Conservation (phyloP, 805 yeast species). For the Zygosaccharomyces kombuchaensis region DNA sequence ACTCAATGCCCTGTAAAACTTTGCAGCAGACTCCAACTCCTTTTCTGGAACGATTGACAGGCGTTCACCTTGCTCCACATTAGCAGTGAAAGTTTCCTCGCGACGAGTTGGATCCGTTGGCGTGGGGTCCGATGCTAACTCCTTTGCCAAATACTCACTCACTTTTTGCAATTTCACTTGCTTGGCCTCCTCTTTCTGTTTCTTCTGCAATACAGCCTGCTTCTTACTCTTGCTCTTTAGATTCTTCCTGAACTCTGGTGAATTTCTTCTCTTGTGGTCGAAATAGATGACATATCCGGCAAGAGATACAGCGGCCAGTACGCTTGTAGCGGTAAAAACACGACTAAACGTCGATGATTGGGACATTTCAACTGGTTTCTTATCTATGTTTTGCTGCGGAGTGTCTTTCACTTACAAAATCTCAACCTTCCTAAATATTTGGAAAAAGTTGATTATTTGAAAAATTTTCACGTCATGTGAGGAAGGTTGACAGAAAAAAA, state of each 20-base stretch:
- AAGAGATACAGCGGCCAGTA: slow-evolving; percentile 49
- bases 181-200: slow-evolving; percentile 52
- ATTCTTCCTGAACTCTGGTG: slow-evolving; percentile 73
- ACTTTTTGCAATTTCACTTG: slow-evolving; percentile 57
- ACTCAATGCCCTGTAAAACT: slow-evolving; percentile 88
- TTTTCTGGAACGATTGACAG: slow-evolving; percentile 60
- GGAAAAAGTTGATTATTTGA: slow-evolving; percentile 1
- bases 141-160: slow-evolving; percentile 56
- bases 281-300: slow-evolving; percentile 82
- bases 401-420: not conserved
- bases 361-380: slow-evolving; percentile 16
- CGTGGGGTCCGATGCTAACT: slow-evolving; percentile 67
- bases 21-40: slow-evolving; percentile 79
- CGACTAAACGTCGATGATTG: slow-evolving; percentile 21
- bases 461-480: slow-evolving; percentile 16
- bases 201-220: slow-evolving; percentile 54
- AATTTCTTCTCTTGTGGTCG: slow-evolving; percentile 85
- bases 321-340: slow-evolving; percentile 35
- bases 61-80: slow-evolving; percentile 83
- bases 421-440: not conserved
- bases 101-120: slow-evolving; percentile 66
- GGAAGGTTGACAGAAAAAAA: not conserved
- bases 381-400: not conserved
- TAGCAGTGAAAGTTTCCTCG: slow-evolving; percentile 75
- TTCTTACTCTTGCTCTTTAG: slow-evolving; percentile 60